Percentiles rank a stretch among this genome's conserved stretches.
Evolutionary conservation across 176 grass and related monocot genomes (phyloP).

Genomic region (Dactylis glomerata): DNA sequence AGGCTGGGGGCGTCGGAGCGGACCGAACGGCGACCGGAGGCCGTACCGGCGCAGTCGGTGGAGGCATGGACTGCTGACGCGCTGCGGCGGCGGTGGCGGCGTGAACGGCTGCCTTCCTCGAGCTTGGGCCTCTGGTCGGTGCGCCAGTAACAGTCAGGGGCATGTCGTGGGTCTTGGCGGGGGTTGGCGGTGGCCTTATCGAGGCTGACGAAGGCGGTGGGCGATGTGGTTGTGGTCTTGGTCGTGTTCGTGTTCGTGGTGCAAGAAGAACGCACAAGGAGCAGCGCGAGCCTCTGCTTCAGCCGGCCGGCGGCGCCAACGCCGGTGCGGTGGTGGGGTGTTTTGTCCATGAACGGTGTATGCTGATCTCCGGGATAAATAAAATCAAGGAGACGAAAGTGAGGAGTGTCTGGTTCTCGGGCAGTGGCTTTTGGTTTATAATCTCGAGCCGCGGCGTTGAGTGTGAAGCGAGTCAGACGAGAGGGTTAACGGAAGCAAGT

Average conservation of each 20-base stretch:
- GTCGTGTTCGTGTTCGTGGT: constrained; percentile 29
- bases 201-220: constrained; percentile 36
- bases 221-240: constrained; percentile 13
- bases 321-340: constrained; percentile 9
- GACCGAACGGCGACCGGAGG: constrained; percentile 33
- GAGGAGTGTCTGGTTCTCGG: neutral
- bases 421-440: constrained; percentile 15
- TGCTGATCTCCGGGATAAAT: constrained; percentile 2
- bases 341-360: constrained; percentile 35
- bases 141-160: constrained; percentile 47
- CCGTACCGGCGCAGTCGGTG: constrained; percentile 40
- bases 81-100: constrained; percentile 11
- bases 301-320: constrained; percentile 34
- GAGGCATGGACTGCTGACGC: constrained; percentile 59
- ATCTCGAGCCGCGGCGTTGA: constrained; percentile 11
- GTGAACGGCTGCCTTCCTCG: neutral
- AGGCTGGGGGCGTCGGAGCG: constrained; percentile 39
- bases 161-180: constrained; percentile 29
- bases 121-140: constrained; percentile 40
- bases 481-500: constrained; percentile 1
- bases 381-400: neutral
- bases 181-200: constrained; percentile 4
- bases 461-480: neutral
- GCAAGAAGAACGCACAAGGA: constrained; percentile 72
- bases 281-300: constrained; percentile 59